Evolutionary conservation across 2,329 filamentous ascomycete species (phyloP), one percentile per base, ranked within the genome.

Genomic region (Scedosporium dehoogii): DNA sequence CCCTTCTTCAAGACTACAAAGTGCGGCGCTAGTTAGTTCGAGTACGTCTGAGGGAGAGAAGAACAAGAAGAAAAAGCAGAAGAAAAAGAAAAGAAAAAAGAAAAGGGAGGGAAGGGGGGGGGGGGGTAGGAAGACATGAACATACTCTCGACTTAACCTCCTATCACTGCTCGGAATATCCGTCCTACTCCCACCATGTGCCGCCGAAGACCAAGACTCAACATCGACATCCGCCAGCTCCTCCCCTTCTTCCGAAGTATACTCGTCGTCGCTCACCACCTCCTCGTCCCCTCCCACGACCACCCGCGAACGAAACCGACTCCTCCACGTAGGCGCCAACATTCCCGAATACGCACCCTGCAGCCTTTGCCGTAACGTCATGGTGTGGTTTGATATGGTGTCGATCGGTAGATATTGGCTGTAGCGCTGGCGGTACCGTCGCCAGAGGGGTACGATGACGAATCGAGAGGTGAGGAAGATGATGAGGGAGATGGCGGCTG

Each of bases 71-170:
- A 29, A 29, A 6, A 6, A n/a, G n/a, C n/a, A n/a, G 3, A 6
- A 6, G 4, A 29, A 29, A 27, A 27, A 6, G 27, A 29, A 29
- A 9, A 33, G 7, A 7, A 33, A 48, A 61, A 59, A 18, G 62
- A 48, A 48, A 55, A 69, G 59, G 10, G n/a, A 25, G 14, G 62
- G 18, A 58, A 38, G 14, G 33, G 27, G 42, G 38, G 3, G 33
- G n/a, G 27, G 27, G 27, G 27, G 27, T 29, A 29, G 27, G 27
- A 29, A 29, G 3, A 21, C n/a, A 7, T 21, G 21, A n/a, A 77
- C 81, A 72, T 73, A 85, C 77, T 96, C 91, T 74, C 91, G 80
- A 72, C 90, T 93, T 65, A 96, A 69, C 65, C 91, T 80, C 67
- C 84, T 78, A 53, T 80, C 76, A 58, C 79, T 80, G 64, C 85